Evolutionary conservation across 495 filamentous ascomycete genomes (phyloP).

Genomic region (Penicillium goetzii): DNA sequence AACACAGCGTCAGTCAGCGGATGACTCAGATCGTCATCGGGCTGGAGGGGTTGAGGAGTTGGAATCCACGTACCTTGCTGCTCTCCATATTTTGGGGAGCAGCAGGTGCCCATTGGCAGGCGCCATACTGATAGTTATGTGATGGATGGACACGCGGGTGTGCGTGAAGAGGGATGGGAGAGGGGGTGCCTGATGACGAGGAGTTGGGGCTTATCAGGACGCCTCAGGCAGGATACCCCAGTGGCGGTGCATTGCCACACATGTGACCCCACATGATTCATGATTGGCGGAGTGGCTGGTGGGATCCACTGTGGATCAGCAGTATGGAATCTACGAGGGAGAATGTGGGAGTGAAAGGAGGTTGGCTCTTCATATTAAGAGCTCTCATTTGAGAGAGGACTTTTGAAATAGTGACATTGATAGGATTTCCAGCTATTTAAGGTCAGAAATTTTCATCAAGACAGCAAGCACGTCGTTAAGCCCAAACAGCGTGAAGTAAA

Average conservation of each 20-base stretch:
- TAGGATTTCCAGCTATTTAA: neutral
- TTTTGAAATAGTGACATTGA: neutral
- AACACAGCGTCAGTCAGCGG: constrained; percentile 33
- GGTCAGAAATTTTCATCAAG: neutral
- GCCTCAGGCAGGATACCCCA: constrained; percentile 17
- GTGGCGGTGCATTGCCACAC: constrained; percentile 42
- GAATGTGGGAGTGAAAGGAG: neutral
- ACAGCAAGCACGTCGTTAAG: neutral
- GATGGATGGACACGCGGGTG: constrained; percentile 15
- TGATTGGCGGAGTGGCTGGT: constrained; percentile 11
- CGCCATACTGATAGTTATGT: constrained; percentile 57
- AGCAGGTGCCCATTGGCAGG: constrained; percentile 69
- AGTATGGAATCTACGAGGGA: constrained; percentile 6
- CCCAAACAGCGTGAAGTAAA: neutral
- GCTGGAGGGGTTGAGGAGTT: neutral
- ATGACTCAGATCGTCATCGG: constrained; percentile 21
- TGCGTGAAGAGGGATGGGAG: constrained; percentile 25
- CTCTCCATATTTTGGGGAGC: constrained; percentile 71
- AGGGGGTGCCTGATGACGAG: constrained; percentile 39
- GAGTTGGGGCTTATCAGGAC: constrained; percentile 25
- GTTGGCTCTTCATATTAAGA: neutral
- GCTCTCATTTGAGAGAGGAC: neutral
- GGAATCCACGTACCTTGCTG: constrained; percentile 55
- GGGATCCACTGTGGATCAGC: neutral
- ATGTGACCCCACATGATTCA: constrained; percentile 30